Conservation (phyloP, 495 filamentous ascomycete species). For the Neurospora terricola region DNA sequence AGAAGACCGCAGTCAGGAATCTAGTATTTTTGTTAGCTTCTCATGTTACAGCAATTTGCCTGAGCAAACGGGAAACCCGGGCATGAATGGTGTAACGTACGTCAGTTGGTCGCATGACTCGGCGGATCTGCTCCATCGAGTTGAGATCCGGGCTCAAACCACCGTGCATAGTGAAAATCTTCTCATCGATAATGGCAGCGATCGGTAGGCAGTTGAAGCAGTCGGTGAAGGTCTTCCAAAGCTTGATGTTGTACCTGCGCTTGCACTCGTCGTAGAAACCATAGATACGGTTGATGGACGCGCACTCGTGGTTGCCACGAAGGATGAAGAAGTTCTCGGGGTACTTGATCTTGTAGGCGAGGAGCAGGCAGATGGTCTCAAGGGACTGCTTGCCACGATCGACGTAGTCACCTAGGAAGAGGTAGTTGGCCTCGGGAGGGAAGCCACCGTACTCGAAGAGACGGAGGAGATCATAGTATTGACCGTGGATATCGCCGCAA, state of each 20-base stretch:
- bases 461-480: conserved; percentile 97
- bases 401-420: conserved; percentile 98
- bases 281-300: conserved; percentile 99
- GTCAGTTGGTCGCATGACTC: conserved; percentile 98
- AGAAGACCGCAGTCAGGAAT: conserved; percentile 97
- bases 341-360: conserved; percentile 99
- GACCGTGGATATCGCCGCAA: conserved; percentile 97
- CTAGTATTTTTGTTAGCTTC: conserved; percentile 42
- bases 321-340: conserved; percentile 99
- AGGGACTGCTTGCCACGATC: conserved; percentile 99
- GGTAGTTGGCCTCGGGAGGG: conserved; percentile 97
- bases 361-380: conserved; percentile 95
- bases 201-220: conserved; percentile 99
- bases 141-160: conserved; percentile 95
- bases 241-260: conserved; percentile 98
- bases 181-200: conserved; percentile 99
- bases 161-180: conserved; percentile 99
- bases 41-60: not conserved
- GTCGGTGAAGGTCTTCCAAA: conserved; percentile 99
- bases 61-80: not conserved
- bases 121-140: conserved; percentile 99
- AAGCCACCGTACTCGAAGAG: conserved; percentile 99
- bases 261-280: conserved; percentile 99
- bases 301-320: conserved; percentile 97
- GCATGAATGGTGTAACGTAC: conserved; percentile 39